Conservation (phyloP, 176 grass and related monocot genomes). For the Alopecurus myosuroides region DNA sequence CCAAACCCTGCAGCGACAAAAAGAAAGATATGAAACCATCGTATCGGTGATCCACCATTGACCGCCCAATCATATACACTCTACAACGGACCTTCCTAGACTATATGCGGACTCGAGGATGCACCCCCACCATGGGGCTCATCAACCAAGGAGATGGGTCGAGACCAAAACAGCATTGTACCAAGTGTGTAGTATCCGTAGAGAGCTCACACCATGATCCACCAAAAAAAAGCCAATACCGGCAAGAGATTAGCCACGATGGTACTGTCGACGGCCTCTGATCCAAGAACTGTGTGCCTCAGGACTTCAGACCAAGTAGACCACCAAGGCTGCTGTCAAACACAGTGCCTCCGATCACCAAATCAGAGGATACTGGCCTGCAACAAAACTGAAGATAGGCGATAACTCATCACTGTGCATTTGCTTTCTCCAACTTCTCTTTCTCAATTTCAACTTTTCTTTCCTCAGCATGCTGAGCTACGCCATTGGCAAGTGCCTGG, state of each 20-base stretch:
- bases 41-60: not conserved
- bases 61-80: conserved; percentile 44
- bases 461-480: conserved; percentile 69
- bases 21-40: not conserved
- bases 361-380: conserved; percentile 17
- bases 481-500: conserved; percentile 59
- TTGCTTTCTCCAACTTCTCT: conserved; percentile 72
- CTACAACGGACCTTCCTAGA: conserved; percentile 20
- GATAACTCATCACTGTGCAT: conserved; percentile 18
- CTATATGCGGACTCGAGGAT: not conserved
- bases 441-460: conserved; percentile 73
- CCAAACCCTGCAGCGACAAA: not conserved
- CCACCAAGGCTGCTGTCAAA: conserved; percentile 34
- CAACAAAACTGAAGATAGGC: conserved; percentile 28
- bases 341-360: conserved; percentile 9
- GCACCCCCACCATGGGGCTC: not conserved
- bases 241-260: not conserved
- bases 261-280: not conserved
- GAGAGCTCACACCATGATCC: not conserved
- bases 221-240: conserved; percentile 7
- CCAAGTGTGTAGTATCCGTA: conserved; percentile 15
- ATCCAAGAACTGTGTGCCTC: conserved; percentile 18
- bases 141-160: not conserved
- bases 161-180: not conserved
- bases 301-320: conserved; percentile 25